phyloP scores from a whole-genome alignment of 441 rosid species.

The Croton setiger region DNA sequence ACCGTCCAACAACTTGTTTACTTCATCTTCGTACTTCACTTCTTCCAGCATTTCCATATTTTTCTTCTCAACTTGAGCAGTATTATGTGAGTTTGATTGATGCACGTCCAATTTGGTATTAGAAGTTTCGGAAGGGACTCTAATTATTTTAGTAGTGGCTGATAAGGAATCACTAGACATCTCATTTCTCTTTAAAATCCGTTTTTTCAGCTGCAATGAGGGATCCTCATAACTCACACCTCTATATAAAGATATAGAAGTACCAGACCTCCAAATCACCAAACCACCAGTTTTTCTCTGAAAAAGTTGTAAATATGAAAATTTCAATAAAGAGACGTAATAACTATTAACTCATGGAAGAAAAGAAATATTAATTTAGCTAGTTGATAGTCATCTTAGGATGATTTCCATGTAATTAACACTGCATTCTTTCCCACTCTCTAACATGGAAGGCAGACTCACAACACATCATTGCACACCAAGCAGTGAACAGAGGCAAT shows the following conservation, averaged over 20 bases:
- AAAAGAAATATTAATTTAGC: background rate
- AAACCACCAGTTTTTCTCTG: slow-evolving; percentile 96
- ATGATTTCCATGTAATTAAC: background rate
- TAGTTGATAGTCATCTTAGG: background rate
- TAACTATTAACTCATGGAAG: background rate
- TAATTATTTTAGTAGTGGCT: slow-evolving; percentile 22
- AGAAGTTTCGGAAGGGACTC: slow-evolving; percentile 23
- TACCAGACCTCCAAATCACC: slow-evolving; percentile 95
- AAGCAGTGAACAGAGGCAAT: background rate
- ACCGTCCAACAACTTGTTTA: slow-evolving; percentile 62
- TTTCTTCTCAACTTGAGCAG: slow-evolving; percentile 23
- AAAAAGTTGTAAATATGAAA: slow-evolving; percentile 1
- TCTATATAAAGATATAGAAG: slow-evolving; percentile 70
- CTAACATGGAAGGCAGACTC: background rate
- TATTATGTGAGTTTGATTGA: slow-evolving; percentile 28
- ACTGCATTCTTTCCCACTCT: background rate
- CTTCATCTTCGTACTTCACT: slow-evolving; percentile 68
- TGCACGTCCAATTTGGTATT: slow-evolving; percentile 27
- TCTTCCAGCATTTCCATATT: slow-evolving; percentile 31
- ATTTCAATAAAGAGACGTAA: slow-evolving; percentile 2
- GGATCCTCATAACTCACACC: slow-evolving; percentile 63
- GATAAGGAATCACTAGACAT: slow-evolving; percentile 19
- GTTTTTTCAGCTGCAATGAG: slow-evolving; percentile 39
- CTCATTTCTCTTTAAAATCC: slow-evolving; percentile 30
- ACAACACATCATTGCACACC: slow-evolving; percentile 1